Evolutionary conservation across 1,139 yeast genomes (phyloP), one percentile per base, ranked within the genome.

Genomic region (Eremothecium coryli): DNA sequence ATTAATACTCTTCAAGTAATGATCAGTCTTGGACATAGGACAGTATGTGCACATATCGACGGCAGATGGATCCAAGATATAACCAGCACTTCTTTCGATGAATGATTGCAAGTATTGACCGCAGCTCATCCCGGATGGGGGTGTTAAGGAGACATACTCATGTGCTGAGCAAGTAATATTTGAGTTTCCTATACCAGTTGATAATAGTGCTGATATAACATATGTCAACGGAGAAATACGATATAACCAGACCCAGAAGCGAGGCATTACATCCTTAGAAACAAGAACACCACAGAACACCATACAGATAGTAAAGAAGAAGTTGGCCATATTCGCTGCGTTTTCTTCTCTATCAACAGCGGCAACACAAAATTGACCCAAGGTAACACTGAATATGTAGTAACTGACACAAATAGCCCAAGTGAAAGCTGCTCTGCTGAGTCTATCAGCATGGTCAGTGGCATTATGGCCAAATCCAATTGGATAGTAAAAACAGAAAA

Each of bases 281-380:
- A 68, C 73, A 46, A 73, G 53, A 29, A 72, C 72, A 63, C 81
- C 81, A 60, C 78, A 71, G 68, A 74, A 73, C 38, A 70, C 58
- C 52, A 73, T 54, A 57, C 63, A 51, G 50, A 66, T 56, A 30
- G 31, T 35, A 31, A 35, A 35, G 26, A 32, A 29, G 7, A 18
- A 23, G 21, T 35, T 35, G 5, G 38, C 38, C 2, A 35, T 5
- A 15, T 30, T 14, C n/a, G 34, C 38, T 3, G 34, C 38, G 23
- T 30, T 30, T 17, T 35, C 38, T 8, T 29, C 21, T 8, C 30
- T 13, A 20, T 30, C 34, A 4, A 53, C 45, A 35, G 52, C 56
- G 13, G 74, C 64, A 45, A 71, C 66, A 41, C 72, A 49, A 42
- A 56, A 44, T 66, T 65, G 35, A 70, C 67, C 54, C 58, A 68